Evolutionary conservation across 163 green algal genomes (phyloP), one percentile per base, ranked within the genome.

Genomic region (Volvox carteri): DNA sequence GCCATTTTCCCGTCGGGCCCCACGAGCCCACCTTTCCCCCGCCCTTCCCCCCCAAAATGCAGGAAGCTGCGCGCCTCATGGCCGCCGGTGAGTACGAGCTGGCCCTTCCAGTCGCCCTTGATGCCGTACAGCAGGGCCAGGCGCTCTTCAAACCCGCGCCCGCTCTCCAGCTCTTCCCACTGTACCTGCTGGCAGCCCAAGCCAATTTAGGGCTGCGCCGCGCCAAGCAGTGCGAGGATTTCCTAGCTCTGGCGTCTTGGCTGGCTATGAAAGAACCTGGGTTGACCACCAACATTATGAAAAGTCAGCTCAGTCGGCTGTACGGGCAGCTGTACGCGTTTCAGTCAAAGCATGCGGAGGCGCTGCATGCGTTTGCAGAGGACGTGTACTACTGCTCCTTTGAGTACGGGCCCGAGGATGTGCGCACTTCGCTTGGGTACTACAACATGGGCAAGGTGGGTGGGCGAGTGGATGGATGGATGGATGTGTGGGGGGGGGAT

Each of bases 141-240:
- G 89, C 88, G 60, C 90, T 98, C 44, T 98, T 97, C 90, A 95
- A 96, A 91, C 96, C 95, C 12, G 78, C 90, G 28, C 93, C 95
- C 56, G 94, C 94, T 18, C 88, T 97, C 74, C 93, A 97, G 92
- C 90, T 98, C n/a, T 98, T 98, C 72, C 95, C 96, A 5, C 86
- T 98, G 2, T 98, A 97, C 86, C 93, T 98, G 11, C 90, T 97
- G 37, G 96, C 94, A 65, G 95, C 95, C 18, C 95, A 97, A 87
- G 93, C 95, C 9, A 95, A 96, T 85, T 90, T 97, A 54, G 94
- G 95, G 0, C 80, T 96, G 58, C 91, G 93, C 35, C 93, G 93
- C 19, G 88, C 90, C 56, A 94, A 95, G 87, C 94, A 95, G 88
- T 97, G 96, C 85, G 95, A 96, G 86, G 94, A 97, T 73, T 96